phyloP scores from a whole-genome alignment of 352 stramenopile genomes.

The Detonula confervacea region DNA sequence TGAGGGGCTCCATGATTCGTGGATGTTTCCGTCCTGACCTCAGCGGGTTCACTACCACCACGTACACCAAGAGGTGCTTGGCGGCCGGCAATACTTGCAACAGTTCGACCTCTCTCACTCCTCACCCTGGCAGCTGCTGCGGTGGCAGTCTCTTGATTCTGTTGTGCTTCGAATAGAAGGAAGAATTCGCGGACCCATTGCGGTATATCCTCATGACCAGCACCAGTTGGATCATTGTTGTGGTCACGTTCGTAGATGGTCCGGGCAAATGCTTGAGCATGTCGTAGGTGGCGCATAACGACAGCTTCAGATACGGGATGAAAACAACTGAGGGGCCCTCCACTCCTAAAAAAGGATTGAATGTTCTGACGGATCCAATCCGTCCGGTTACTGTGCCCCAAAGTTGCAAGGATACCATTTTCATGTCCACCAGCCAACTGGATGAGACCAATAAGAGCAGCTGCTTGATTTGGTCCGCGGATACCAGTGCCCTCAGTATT shows the following conservation, averaged over 20 bases:
- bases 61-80: slow-evolving; percentile 24
- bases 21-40: slow-evolving; percentile 15
- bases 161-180: not conserved
- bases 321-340: slow-evolving; percentile 5
- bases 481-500: not conserved
- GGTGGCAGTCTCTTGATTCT: not conserved
- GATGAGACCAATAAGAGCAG: slow-evolving; percentile 1
- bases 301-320: not conserved
- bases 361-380: not conserved
- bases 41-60: too few relatives aligned
- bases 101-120: not conserved
- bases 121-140: too few relatives aligned
- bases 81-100: slow-evolving; percentile 9
- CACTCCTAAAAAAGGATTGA: not conserved
- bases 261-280: slow-evolving; percentile 14
- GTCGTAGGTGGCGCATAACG: slow-evolving; percentile 6
- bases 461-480: not conserved
- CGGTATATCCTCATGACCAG: slow-evolving; percentile 18
- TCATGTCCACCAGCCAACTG: not conserved
- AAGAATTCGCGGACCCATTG: slow-evolving; percentile 14
- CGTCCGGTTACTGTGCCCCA: not conserved
- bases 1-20: not conserved
- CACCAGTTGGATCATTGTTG: slow-evolving; percentile 6
- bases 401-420: not conserved
- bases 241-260: slow-evolving; percentile 13